Conservation (phyloP, 106 monocot species). For the Apostasia ramifera region DNA sequence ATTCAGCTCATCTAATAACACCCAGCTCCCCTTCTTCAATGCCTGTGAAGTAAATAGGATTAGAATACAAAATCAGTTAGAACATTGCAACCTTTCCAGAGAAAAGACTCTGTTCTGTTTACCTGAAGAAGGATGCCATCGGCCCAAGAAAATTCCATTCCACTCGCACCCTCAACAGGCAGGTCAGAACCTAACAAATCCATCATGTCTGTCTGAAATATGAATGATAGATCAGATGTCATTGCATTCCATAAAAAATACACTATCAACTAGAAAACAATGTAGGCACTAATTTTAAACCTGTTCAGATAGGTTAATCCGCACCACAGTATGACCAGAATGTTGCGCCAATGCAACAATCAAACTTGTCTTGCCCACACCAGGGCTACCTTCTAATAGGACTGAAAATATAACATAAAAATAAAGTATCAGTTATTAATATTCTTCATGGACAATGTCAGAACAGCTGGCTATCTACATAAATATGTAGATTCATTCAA, state of each 20-base stretch:
- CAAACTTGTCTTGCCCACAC: constrained; percentile 96
- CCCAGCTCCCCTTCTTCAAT: constrained; percentile 86
- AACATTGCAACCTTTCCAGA: constrained; percentile 1
- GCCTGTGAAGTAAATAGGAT: constrained; percentile 39
- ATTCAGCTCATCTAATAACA: constrained; percentile 97
- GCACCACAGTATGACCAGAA: constrained; percentile 84
- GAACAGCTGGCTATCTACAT: neutral
- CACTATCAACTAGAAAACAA: neutral
- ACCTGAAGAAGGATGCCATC: constrained; percentile 98
- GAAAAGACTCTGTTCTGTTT: neutral
- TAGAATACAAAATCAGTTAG: neutral
- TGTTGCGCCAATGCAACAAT: constrained; percentile 78
- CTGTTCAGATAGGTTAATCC: constrained; percentile 98
- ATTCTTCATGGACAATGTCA: neutral
- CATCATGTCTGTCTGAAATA: constrained; percentile 92
- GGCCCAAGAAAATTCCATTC: constrained; percentile 92
- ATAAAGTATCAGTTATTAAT: constrained; percentile 3
- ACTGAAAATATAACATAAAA: constrained; percentile 32
- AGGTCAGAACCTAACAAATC: constrained; percentile 93
- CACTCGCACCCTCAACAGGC: constrained; percentile 53
- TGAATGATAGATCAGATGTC: neutral
- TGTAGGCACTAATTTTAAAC: constrained; percentile 21
- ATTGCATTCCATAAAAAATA: neutral
- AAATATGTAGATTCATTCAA: neutral
- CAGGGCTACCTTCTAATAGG: constrained; percentile 95